These are phyloP conservation scores for Cucurbita maxima DNA, from an alignment of 306 rosid species.

Conservation along the genomic window DNA sequence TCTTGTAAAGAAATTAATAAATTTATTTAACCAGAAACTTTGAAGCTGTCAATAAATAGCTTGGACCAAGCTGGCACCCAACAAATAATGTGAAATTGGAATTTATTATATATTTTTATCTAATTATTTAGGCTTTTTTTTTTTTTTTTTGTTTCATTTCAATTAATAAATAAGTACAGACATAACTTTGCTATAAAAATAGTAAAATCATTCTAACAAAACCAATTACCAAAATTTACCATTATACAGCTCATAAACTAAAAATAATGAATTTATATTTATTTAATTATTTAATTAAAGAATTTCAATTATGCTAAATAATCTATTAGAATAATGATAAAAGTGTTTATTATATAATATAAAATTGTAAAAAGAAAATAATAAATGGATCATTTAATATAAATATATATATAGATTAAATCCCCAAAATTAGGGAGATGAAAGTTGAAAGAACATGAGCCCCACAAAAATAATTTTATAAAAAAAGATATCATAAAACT, in stretches of 20 bases:
- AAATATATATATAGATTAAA: too few species aligned
- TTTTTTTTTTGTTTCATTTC: neutral
- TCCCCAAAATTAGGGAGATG: too few species aligned
- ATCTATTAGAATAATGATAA: too few species aligned
- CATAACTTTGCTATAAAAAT: neutral
- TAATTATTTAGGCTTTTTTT: neutral
- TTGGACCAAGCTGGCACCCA: neutral
- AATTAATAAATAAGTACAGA: neutral
- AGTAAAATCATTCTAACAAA: neutral
- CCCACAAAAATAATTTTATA: neutral
- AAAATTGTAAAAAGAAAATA: neutral
- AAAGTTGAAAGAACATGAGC: neutral
- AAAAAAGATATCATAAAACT: neutral
- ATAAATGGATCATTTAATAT: neutral
- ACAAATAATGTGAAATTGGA: neutral
- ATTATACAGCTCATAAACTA: neutral
- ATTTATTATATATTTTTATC: neutral
- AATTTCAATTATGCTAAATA: too few species aligned
- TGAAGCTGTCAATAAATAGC: neutral
- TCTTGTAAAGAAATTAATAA: neutral
- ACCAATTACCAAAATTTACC: neutral
- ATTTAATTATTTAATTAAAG: too few species aligned
- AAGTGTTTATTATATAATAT: too few species aligned
- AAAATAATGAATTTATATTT: too few species aligned
- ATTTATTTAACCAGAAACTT: neutral